These are phyloP conservation scores for Holtermannia corniformis DNA, from an alignment of 768 basidiomycete species.

Conservation along the genomic window DNA sequence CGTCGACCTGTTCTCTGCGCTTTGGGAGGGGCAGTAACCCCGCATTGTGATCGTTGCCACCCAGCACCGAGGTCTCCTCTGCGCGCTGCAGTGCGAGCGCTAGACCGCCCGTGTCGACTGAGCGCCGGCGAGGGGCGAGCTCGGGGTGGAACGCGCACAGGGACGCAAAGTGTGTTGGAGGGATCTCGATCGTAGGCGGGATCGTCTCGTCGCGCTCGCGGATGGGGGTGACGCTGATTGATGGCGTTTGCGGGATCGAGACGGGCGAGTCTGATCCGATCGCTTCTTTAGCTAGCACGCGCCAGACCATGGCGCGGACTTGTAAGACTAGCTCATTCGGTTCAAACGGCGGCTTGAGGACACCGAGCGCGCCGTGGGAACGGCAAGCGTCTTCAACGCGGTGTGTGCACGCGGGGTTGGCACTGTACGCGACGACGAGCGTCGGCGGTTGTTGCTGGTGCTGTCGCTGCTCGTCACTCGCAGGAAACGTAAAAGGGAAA, in stretches of 20 bases:
- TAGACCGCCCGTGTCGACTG: constrained; percentile 83
- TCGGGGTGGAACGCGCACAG: constrained; percentile 9
- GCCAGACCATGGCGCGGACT: neutral
- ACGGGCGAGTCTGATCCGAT: neutral
- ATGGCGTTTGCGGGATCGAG: neutral
- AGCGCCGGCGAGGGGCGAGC: constrained; percentile 47
- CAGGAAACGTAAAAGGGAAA: too few relatives aligned
- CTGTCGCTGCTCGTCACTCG: neutral
- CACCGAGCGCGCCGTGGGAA: constrained; percentile 32
- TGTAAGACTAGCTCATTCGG: neutral
- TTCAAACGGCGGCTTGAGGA: constrained; percentile 38
- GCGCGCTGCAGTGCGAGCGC: constrained; percentile 56
- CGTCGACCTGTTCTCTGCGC: constrained; percentile 32
- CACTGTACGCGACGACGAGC: constrained; percentile 39
- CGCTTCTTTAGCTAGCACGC: too few relatives aligned
- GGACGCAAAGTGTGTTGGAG: constrained; percentile 6
- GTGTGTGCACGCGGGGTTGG: constrained; percentile 30
- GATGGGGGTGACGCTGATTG: neutral
- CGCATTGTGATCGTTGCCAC: too few relatives aligned
- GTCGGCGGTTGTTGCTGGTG: constrained; percentile 5
- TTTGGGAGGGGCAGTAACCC: constrained; percentile 32
- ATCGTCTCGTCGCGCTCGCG: neutral
- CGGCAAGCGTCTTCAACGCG: constrained; percentile 27
- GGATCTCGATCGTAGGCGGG: neutral
- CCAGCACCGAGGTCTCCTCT: constrained; percentile 12